phyloP scores from a whole-genome alignment of 148 eudicot genomes.

The Chenopodium suecicum region DNA sequence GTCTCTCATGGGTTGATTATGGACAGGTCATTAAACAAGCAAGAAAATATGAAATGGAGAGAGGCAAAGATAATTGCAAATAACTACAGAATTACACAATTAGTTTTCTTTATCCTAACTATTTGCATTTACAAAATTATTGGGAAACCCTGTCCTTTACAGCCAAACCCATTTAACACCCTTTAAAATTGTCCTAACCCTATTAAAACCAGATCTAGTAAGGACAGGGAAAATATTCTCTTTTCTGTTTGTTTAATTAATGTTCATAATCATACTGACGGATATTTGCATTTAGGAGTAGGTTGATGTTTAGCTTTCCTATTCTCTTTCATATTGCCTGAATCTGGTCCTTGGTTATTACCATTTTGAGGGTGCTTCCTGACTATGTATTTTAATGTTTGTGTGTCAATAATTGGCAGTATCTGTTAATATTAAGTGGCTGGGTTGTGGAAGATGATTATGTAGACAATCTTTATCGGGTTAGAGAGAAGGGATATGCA shows the following conservation, averaged over 20 bases:
- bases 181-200: too few species aligned
- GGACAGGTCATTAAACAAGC: too few species aligned
- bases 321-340: background rate
- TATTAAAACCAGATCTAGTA: too few species aligned
- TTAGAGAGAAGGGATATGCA: background rate
- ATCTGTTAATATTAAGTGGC: background rate
- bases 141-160: too few species aligned
- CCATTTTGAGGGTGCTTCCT: background rate
- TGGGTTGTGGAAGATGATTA: background rate
- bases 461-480: background rate
- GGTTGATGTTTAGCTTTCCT: background rate
- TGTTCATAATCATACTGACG: background rate
- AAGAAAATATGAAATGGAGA: too few species aligned
- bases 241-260: background rate
- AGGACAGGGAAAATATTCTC: background rate
- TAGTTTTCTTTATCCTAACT: too few species aligned
- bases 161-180: too few species aligned
- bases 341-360: background rate
- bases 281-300: background rate
- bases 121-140: too few species aligned
- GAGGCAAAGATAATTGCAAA: too few species aligned
- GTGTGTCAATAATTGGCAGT: background rate
- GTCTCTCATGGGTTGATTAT: too few species aligned
- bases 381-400: background rate
- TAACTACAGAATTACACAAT: too few species aligned